Evolutionary conservation across 1,284 basidiomycete genomes (phyloP), one percentile per base, ranked within the genome.

Genomic region (Peniophora sp.): DNA sequence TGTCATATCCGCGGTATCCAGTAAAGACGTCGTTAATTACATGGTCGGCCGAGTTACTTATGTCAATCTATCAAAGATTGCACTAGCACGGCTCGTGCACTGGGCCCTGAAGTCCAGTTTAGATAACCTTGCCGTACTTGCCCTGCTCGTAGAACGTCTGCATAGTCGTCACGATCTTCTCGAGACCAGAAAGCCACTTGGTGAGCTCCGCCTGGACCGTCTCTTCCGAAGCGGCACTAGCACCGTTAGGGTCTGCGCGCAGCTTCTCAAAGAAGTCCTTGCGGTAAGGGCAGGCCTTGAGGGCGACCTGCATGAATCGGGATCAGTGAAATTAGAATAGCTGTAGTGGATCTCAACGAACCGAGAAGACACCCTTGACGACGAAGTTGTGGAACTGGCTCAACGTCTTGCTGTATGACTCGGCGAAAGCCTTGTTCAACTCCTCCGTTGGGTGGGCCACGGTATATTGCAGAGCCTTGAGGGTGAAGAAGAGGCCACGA

Each of bases 261-360:
- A 99, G 81, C 68, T 97, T 97, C 45, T 75, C 73, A 69, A 94
- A 97, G 69, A 99, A 96, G 59, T 85, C 85, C 16, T 77, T 80
- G 53, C 95, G 89, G 69, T 92, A 92, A 0, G 96, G 96, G 72
- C 94, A 97, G 0, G 95, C 93, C 63, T 89, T 97, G 92, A 99
- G 93, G 3, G 96, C 96, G 45, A 95, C 79, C 90, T 94, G 63
- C 45, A n/a, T n/a, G 27, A 32, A 32, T 32, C 12, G 6, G 27
- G 12, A 32, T 32, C 27, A 32, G 27, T 12, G 27, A 32, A n/a
- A 6, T 12, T 32, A 12, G 27, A 5, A 12, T 12, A 12, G 27
- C 27, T 12, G 27, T 32, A 12, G 12, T 12, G 12, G 12, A 50
- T 25, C 8, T 19, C 20, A 17, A 82, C 92, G 57, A 55, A 94